Evolutionary conservation across 345 rosid species (phyloP).

Genomic region (Acer saccharum): DNA sequence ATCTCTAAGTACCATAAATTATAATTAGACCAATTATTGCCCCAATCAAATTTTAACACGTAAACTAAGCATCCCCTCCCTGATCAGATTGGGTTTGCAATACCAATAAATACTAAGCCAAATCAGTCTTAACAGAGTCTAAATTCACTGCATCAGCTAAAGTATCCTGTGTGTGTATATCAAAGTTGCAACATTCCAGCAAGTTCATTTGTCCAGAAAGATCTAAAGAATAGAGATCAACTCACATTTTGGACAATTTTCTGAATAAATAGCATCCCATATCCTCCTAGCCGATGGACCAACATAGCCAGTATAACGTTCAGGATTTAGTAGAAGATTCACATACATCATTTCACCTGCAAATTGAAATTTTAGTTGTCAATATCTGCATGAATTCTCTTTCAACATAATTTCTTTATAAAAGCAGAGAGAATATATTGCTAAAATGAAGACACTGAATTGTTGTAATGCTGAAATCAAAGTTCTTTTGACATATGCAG

Average conservation of each 20-base stretch:
- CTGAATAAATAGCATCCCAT: conserved; percentile 66
- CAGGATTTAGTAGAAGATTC: conserved; percentile 62
- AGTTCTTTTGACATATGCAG: background rate
- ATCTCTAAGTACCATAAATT: background rate
- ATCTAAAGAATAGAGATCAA: background rate
- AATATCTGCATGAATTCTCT: conserved; percentile 2
- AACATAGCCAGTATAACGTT: conserved; percentile 58
- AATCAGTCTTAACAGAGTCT: background rate
- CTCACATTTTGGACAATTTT: conserved; percentile 64
- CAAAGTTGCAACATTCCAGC: background rate
- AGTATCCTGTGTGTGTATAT: background rate
- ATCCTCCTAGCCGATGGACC: conserved; percentile 72
- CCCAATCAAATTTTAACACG: too few species aligned
- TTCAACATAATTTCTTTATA: background rate
- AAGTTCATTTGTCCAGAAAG: background rate
- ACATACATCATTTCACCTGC: conserved; percentile 65
- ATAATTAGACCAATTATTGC: background rate
- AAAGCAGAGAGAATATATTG: background rate
- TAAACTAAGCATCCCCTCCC: too few species aligned
- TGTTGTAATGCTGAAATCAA: background rate
- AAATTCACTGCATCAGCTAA: background rate
- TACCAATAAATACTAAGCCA: background rate
- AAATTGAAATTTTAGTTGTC: conserved; percentile 3
- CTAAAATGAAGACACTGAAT: background rate
- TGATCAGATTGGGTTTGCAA: too few species aligned